These are phyloP conservation scores for Sugiyamaella smithiae DNA, from an alignment of 805 yeast genomes.

Conservation along the genomic window DNA sequence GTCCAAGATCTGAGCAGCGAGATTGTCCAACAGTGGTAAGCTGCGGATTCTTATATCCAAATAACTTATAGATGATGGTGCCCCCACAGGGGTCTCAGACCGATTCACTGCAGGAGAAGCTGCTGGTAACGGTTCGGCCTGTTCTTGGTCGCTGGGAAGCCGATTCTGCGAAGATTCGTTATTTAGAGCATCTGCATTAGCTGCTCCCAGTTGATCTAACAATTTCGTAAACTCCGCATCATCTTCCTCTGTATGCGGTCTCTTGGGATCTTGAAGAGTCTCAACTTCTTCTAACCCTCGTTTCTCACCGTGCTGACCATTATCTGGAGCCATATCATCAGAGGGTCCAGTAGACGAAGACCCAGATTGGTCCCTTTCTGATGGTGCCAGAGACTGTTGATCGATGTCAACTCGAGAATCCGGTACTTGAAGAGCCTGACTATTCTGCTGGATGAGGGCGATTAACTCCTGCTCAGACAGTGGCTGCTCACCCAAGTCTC, in stretches of 20 bases:
- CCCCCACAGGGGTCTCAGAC: background rate
- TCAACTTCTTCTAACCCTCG: background rate
- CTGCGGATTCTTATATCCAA: slow-evolving; percentile 12
- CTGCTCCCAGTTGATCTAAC: background rate
- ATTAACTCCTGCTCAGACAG: slow-evolving; percentile 16
- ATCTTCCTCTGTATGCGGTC: background rate
- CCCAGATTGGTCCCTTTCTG: background rate
- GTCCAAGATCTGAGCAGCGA: slow-evolving; percentile 76
- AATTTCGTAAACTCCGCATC: background rate
- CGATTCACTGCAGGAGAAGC: background rate
- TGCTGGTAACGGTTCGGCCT: no score
- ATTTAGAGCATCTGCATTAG: background rate
- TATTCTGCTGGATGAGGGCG: slow-evolving; percentile 16
- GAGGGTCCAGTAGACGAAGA: background rate
- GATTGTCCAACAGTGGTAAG: slow-evolving; percentile 72
- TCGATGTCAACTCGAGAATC: background rate
- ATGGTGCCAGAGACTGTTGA: background rate
- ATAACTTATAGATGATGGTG: background rate
- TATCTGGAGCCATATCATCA: no score
- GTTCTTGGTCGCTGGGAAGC: no score
- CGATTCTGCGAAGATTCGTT: no score
- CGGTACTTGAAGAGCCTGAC: background rate
- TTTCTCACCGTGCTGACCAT: background rate
- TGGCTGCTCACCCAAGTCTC: slow-evolving; percentile 10
- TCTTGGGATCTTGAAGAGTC: background rate